phyloP scores from a whole-genome alignment of 148 eudicot genomes.

The Camellia japonica region DNA sequence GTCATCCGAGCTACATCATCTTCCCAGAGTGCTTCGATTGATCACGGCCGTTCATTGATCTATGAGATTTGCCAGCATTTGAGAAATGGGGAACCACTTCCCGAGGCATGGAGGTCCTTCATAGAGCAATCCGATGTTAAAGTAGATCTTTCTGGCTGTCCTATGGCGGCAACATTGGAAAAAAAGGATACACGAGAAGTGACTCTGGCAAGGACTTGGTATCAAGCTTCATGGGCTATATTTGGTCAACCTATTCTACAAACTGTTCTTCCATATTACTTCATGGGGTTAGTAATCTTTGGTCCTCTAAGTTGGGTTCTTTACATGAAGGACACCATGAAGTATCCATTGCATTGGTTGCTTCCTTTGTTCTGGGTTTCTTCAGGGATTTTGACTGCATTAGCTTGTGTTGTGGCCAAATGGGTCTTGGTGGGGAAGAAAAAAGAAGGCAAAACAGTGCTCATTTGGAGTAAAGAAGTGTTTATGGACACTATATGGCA shows the following conservation, averaged over 20 bases:
- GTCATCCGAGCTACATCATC: slow-evolving; percentile 45
- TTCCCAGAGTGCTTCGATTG: slow-evolving; percentile 51
- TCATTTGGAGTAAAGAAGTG: slow-evolving; percentile 31
- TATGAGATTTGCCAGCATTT: slow-evolving; percentile 50
- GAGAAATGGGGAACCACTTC: slow-evolving; percentile 45
- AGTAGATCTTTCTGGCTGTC: slow-evolving; percentile 49
- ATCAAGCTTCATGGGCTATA: slow-evolving; percentile 28
- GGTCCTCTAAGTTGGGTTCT: slow-evolving; percentile 20
- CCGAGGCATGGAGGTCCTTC: slow-evolving; percentile 42
- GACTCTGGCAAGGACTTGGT: slow-evolving; percentile 35
- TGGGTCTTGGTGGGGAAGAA: slow-evolving; percentile 37
- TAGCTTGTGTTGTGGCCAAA: slow-evolving; percentile 32
- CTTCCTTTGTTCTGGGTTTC: slow-evolving; percentile 33
- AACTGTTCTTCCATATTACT: slow-evolving; percentile 28
- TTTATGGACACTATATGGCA: slow-evolving; percentile 50
- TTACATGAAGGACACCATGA: slow-evolving; percentile 20
- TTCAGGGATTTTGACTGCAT: slow-evolving; percentile 29
- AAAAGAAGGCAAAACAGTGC: slow-evolving; percentile 26
- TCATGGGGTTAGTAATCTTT: slow-evolving; percentile 30
- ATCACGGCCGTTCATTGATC: slow-evolving; percentile 49
- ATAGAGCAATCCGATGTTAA: slow-evolving; percentile 47
- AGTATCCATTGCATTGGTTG: slow-evolving; percentile 15
- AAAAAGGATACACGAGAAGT: slow-evolving; percentile 18
- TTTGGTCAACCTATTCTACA: slow-evolving; percentile 36
- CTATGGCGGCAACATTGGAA: slow-evolving; percentile 28